A percentile compares a stretch with the other conserved stretches of the same genome.
phyloP scores from a whole-genome alignment of 1,284 basidiomycete species.

The Paramarasmius palmivorus region DNA sequence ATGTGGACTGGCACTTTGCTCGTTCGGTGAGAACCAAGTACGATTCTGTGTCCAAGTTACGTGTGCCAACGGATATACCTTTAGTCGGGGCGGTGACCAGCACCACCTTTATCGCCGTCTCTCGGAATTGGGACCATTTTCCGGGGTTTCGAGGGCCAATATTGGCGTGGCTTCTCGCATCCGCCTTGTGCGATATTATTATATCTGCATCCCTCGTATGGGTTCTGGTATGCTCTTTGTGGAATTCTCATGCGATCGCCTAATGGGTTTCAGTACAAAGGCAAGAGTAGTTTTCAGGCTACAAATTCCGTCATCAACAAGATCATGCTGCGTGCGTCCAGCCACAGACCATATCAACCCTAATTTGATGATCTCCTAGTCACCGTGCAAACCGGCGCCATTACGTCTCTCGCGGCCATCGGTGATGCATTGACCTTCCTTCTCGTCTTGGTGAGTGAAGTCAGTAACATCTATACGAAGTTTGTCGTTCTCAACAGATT shows the following conservation, averaged over 20 bases:
- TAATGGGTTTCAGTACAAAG: not conserved
- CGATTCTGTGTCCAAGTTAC: not conserved
- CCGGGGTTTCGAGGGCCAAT: not conserved
- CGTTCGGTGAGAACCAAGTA: not conserved
- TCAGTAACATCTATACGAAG: not conserved
- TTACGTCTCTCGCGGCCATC: slow-evolving; percentile 8
- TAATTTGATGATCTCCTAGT: not conserved
- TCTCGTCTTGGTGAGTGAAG: slow-evolving; percentile 1
- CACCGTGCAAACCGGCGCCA: slow-evolving; percentile 9
- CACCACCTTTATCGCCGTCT: slow-evolving; percentile 1
- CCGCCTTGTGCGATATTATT: slow-evolving; percentile 2
- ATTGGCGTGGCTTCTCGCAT: slow-evolving; percentile 3
- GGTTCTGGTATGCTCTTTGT: slow-evolving; percentile 6
- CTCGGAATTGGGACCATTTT: not conserved
- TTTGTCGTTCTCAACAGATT: not conserved
- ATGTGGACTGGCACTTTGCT: not conserved
- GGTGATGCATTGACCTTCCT: slow-evolving; percentile 9
- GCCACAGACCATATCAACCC: not conserved
- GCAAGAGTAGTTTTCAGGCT: not conserved
- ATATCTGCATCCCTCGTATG: slow-evolving; percentile 7
- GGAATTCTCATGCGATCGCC: not conserved
- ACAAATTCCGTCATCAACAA: slow-evolving; percentile 9
- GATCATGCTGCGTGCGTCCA: slow-evolving; percentile 10
- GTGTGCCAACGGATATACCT: not conserved
- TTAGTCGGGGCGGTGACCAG: slow-evolving; percentile 5